phyloP scores from a whole-genome alignment of 1,139 yeast genomes.

The Debaryomycetaceae sp. region DNA sequence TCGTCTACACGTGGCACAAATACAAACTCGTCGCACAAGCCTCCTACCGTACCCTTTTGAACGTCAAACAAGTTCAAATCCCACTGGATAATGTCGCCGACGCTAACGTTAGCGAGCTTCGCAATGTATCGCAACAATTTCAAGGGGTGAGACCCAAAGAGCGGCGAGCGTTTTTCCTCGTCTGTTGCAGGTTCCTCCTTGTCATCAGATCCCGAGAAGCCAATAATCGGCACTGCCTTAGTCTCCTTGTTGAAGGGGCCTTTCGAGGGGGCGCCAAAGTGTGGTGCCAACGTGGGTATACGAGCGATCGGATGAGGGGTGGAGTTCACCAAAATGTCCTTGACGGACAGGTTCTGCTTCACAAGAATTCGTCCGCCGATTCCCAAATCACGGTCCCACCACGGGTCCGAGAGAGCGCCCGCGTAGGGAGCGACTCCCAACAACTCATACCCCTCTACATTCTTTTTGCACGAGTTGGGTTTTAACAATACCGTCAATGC shows the following conservation, averaged over 20 bases:
- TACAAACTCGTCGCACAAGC: slow-evolving; percentile 48
- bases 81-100: slow-evolving; percentile 44
- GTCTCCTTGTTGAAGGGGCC: slow-evolving; percentile 52
- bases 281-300: slow-evolving; percentile 58
- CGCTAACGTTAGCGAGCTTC: slow-evolving; percentile 31
- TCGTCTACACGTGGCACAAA: slow-evolving; percentile 62
- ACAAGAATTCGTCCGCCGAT: slow-evolving; percentile 52
- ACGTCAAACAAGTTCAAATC: slow-evolving; percentile 56
- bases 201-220: slow-evolving; percentile 21
- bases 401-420: slow-evolving; percentile 41
- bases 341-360: slow-evolving; percentile 21
- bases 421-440: slow-evolving; percentile 62
- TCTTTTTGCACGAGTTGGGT: slow-evolving; percentile 38
- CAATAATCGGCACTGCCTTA: slow-evolving; percentile 52
- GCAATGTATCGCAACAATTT: slow-evolving; percentile 47
- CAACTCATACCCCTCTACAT: slow-evolving; percentile 48
- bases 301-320: slow-evolving; percentile 55
- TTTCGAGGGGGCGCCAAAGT: slow-evolving; percentile 41
- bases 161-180: slow-evolving; percentile 51
- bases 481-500: slow-evolving; percentile 47
- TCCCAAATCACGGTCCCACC: slow-evolving; percentile 64
- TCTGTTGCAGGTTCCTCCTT: slow-evolving; percentile 33
- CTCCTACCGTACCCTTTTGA: slow-evolving; percentile 54
- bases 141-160: slow-evolving; percentile 50
- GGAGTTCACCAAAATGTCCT: slow-evolving; percentile 40